phyloP scores from a whole-genome alignment of 345 rosid genomes.

The Carallia brachiata region DNA sequence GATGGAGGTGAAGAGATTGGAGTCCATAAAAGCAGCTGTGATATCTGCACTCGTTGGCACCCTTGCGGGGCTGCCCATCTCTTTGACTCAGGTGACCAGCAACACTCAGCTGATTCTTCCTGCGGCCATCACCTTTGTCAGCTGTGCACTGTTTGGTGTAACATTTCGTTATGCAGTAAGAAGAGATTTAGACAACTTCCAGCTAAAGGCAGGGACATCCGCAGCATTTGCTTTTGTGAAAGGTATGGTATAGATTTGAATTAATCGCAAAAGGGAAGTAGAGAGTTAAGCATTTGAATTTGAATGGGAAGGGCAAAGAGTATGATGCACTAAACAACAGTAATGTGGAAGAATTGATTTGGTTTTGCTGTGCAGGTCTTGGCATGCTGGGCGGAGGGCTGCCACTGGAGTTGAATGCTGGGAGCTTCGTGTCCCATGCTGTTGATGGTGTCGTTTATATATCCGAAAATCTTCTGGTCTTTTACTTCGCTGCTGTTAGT shows the following conservation, averaged over 20 bases:
- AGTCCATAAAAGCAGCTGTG: conserved; percentile 70
- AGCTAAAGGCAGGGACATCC: conserved; percentile 68
- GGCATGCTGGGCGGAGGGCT: conserved; percentile 56
- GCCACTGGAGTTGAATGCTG: conserved; percentile 52
- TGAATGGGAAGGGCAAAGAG: background rate
- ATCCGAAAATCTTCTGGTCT: conserved; percentile 48
- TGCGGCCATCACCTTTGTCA: conserved; percentile 48
- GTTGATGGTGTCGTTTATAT: conserved; percentile 41
- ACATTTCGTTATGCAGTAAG: conserved; percentile 76
- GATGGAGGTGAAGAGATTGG: conserved; percentile 50
- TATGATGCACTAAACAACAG: too few relatives aligned
- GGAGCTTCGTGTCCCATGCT: conserved; percentile 46
- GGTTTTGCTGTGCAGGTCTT: conserved; percentile 51
- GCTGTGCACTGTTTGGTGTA: conserved; percentile 88
- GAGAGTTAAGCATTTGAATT: background rate
- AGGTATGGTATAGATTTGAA: conserved; percentile 38
- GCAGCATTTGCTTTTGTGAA: conserved; percentile 81
- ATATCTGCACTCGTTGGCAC: conserved; percentile 78
- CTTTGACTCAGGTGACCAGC: conserved; percentile 50
- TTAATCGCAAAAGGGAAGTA: background rate
- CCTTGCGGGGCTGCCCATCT: conserved; percentile 59
- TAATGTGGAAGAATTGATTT: background rate
- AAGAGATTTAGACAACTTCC: conserved; percentile 69
- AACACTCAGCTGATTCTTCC: conserved; percentile 59
- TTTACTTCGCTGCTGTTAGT: conserved; percentile 50